These are phyloP conservation scores for Sugiyamaella boreocaroliniensis DNA, from an alignment of 805 yeast genomes.

Conservation along the genomic window DNA sequence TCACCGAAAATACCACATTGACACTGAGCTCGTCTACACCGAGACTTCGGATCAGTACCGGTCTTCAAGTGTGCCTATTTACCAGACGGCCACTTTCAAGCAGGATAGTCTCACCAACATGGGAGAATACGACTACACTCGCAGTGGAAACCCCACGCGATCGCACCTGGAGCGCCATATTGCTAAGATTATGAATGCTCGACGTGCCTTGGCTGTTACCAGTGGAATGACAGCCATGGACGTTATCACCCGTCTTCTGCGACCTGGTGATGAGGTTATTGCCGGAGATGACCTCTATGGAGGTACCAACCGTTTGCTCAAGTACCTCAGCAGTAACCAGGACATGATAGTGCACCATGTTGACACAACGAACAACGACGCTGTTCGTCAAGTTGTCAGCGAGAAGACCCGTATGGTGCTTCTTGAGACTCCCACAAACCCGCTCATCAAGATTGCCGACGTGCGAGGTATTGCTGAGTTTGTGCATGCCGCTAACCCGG, in stretches of 20 bases:
- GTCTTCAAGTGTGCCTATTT: constrained; percentile 80
- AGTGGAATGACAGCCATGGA: constrained; percentile 93
- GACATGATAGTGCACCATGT: constrained; percentile 64
- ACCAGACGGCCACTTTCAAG: constrained; percentile 93
- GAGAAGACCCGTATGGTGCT: constrained; percentile 66
- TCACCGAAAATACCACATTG: constrained; percentile 40
- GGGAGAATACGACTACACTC: constrained; percentile 81
- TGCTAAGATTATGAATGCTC: constrained; percentile 72
- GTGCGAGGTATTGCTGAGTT: constrained; percentile 56
- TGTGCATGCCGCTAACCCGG: constrained; percentile 63
- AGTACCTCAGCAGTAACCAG: constrained; percentile 57
- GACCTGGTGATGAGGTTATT: constrained; percentile 82
- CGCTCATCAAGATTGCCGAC: constrained; percentile 82
- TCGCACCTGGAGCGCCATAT: constrained; percentile 70
- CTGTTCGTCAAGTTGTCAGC: constrained; percentile 51
- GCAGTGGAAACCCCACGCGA: constrained; percentile 93
- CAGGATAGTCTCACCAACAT: constrained; percentile 63
- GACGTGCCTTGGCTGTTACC: constrained; percentile 70
- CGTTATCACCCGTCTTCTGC: constrained; percentile 64
- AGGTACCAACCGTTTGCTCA: constrained; percentile 81
- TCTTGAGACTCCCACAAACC: constrained; percentile 90
- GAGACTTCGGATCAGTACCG: constrained; percentile 63
- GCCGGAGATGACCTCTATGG: constrained; percentile 96
- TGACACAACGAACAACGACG: constrained; percentile 69
- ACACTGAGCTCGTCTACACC: constrained; percentile 63